Base-by-base conservation (phyloP, 495 filamentous ascomycete species). In the Xylaria telfairii region DNA sequence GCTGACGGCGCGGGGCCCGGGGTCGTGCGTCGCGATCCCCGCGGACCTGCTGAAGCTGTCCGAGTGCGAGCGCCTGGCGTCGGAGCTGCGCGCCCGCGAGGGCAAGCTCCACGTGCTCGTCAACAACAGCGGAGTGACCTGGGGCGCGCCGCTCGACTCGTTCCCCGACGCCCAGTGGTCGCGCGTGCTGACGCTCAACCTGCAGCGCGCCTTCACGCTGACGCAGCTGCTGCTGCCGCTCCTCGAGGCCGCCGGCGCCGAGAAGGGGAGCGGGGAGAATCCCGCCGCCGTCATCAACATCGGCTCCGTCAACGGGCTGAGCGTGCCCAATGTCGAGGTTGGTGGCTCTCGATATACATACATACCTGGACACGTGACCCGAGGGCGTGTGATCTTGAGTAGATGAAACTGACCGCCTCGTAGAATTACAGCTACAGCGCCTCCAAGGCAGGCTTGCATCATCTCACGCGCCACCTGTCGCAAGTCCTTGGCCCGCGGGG, bases 401-500 rank as follows among this genome's bases (percentile, higher is more conserved):
- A 5, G 44, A 46, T 26, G 17, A n/a, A 13, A 32, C 37, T 30
- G 24, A 39, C 63, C 53, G 39, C 46, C 51, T 30, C 24, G 71
- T 89, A 93, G 79, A 94, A 92, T 24, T 95, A 91, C 79, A 88
- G 87, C 30, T 95, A 94, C 79, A 89, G 86, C 73, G 87, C 90
- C 6, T 87, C 83, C 74, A 95, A 95, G 81, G 92, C 90, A 1
- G 92, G 91, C 4, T 77, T 93, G 65, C 87, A 91, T 74, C 92
- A 95, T 75, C 76, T 95, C 71, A 88, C 86, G 68, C 84, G 90
- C 15, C 88, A 91, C 57, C 82, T 95, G 62, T 91, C 91, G 6
- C 85, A 86, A 64, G 89, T 92, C 77, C 83, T 95, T 32, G 92
- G 92, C 7, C 87, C 83, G 68, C 81, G 88, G 57, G 87, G 90